Conservation (phyloP, 2,329 filamentous ascomycete species). For the Ophiocordyceps camponoti-rufipedis region DNA sequence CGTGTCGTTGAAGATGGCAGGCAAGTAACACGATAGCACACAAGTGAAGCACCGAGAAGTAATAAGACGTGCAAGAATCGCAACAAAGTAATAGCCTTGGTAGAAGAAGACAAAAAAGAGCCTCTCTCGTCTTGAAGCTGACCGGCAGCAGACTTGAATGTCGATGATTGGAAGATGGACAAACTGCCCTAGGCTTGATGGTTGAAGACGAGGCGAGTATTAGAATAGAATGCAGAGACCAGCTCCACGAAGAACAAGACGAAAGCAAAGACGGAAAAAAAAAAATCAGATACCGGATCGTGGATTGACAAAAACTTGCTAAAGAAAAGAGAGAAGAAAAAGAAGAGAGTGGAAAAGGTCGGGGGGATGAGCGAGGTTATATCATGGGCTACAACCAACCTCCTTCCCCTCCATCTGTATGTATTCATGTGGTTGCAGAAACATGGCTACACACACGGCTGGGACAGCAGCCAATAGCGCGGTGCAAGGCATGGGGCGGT, state of each 20-base stretch:
- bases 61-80: background rate
- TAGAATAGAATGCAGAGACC: conserved; percentile 29
- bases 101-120: conserved; percentile 10
- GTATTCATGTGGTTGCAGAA: background rate
- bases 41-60: background rate
- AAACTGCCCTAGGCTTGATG: background rate
- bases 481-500: background rate
- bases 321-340: conserved; percentile 29
- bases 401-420: too few species aligned
- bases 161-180: conserved; percentile 1
- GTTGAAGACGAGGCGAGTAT: conserved; percentile 7
- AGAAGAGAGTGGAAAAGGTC: background rate
- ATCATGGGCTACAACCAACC: too few species aligned
- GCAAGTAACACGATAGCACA: background rate
- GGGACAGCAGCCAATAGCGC: background rate
- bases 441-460: background rate
- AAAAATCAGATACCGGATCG: conserved; percentile 31
- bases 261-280: conserved; percentile 18
- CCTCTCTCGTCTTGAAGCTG: conserved; percentile 5
- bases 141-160: conserved; percentile 3
- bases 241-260: conserved; percentile 23
- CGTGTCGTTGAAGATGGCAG: too few species aligned
- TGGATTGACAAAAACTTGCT: conserved; percentile 43
- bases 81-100: background rate
- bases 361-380: background rate